Conservation (phyloP, 768 basidiomycete genomes). For the Lentinula detonsa region DNA sequence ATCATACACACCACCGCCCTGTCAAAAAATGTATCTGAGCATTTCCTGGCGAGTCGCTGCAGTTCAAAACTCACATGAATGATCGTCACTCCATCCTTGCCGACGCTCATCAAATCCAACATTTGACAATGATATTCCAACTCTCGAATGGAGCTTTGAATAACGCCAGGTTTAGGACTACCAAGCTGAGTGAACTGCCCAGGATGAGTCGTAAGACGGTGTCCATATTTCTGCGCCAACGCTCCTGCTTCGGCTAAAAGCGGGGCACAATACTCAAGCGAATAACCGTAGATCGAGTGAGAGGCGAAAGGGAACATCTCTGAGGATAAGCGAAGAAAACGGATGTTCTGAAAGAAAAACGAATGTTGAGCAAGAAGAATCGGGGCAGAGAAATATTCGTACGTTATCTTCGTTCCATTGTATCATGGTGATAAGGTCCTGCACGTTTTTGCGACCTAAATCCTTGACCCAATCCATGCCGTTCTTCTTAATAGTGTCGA, state of each 20-base stretch:
- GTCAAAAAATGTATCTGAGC: conserved; percentile 1
- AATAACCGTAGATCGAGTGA: conserved; percentile 75
- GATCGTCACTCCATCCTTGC: conserved; percentile 83
- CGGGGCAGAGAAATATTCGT: conserved; percentile 11
- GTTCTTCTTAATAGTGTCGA: conserved; percentile 74
- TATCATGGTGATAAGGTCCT: conserved; percentile 68
- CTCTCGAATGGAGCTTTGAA: conserved; percentile 73
- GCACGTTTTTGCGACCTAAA: conserved; percentile 66
- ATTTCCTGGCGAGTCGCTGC: neutral
- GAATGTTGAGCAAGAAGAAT: neutral
- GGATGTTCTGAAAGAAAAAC: conserved; percentile 48
- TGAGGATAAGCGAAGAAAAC: conserved; percentile 85
- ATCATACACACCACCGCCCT: conserved; percentile 79
- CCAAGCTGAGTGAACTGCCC: conserved; percentile 85
- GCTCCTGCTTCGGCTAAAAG: conserved; percentile 53
- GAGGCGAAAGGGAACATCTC: conserved; percentile 94
- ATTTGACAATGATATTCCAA: conserved; percentile 85
- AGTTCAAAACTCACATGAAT: conserved; percentile 50
- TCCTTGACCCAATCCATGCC: conserved; percentile 82
- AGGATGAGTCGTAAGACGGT: conserved; percentile 83
- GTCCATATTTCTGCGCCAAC: conserved; percentile 63
- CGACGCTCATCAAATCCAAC: conserved; percentile 79
- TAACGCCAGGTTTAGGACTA: conserved; percentile 69
- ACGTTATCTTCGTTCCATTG: conserved; percentile 91
- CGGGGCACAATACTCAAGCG: conserved; percentile 63